A percentile compares a stretch with the other conserved stretches of the same genome.
Evolutionary conservation across 2,329 filamentous ascomycete genomes (phyloP).

Genomic region (Aspergillus sp.): DNA sequence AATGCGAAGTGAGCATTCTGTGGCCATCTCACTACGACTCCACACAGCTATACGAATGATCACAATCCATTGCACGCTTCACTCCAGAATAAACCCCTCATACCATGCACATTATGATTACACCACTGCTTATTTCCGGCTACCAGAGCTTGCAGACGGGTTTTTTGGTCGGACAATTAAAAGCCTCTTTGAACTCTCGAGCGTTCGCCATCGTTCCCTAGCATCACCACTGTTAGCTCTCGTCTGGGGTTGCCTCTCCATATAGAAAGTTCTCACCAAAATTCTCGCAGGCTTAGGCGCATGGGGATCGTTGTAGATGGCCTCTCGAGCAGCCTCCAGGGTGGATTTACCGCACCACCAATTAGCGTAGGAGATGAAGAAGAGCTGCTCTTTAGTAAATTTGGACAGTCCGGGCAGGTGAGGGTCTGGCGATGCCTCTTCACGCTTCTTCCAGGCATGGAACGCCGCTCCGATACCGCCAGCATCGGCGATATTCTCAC

Average conservation of each 20-base stretch:
- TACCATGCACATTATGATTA: background rate
- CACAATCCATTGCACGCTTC: too few relatives aligned
- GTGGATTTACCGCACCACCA: slow-evolving; percentile 66
- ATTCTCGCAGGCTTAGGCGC: slow-evolving; percentile 63
- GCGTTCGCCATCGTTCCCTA: slow-evolving; percentile 66
- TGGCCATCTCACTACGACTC: too few relatives aligned
- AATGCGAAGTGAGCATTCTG: too few relatives aligned
- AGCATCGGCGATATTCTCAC: slow-evolving; percentile 70
- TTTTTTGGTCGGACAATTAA: slow-evolving; percentile 63
- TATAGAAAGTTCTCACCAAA: slow-evolving; percentile 27
- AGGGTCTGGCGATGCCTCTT: slow-evolving; percentile 50
- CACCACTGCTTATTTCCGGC: slow-evolving; percentile 2
- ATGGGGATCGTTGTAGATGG: slow-evolving; percentile 64
- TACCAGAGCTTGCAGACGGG: slow-evolving; percentile 71
- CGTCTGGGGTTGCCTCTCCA: slow-evolving; percentile 3
- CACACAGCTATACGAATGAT: too few relatives aligned
- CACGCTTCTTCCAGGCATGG: slow-evolving; percentile 62
- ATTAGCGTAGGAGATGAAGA: slow-evolving; percentile 64
- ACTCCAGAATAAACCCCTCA: background rate
- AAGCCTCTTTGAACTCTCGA: slow-evolving; percentile 64
- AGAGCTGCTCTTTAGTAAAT: slow-evolving; percentile 67
- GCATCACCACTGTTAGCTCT: slow-evolving; percentile 6
- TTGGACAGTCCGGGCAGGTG: slow-evolving; percentile 59
- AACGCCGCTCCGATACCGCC: slow-evolving; percentile 64
- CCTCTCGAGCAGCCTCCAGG: slow-evolving; percentile 55